A percentile compares a stretch with the other conserved stretches of the same genome.
These are phyloP conservation scores for Sclerospora graminicola DNA, from an alignment of 352 stramenopile genomes.

Conservation along the genomic window DNA sequence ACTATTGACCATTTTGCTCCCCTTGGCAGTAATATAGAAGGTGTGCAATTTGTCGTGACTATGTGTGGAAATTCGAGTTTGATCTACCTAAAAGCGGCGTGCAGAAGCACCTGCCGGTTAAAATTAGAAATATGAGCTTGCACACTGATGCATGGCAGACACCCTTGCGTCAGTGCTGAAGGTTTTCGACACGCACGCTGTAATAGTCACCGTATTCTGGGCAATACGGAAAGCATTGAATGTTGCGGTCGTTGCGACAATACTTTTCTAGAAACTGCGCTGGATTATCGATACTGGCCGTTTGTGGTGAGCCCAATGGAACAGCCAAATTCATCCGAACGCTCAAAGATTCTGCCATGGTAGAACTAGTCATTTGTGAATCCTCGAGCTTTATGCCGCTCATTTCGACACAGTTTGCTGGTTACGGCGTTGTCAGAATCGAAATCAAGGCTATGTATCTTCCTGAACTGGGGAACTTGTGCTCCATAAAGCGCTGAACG, in stretches of 20 bases:
- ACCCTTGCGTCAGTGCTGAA: slow-evolving; percentile 76
- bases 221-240: slow-evolving; percentile 87
- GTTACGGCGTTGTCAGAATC: slow-evolving; percentile 31
- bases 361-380: slow-evolving; percentile 39
- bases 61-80: too few relatives aligned
- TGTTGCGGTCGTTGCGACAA: slow-evolving; percentile 87
- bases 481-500: slow-evolving; percentile 4
- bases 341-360: slow-evolving; percentile 20
- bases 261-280: slow-evolving; percentile 85
- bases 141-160: slow-evolving; percentile 72
- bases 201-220: slow-evolving; percentile 87
- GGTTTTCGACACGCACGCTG: slow-evolving; percentile 74
- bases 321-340: slow-evolving; percentile 4
- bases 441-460: slow-evolving; percentile 73
- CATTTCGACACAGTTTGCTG: slow-evolving; percentile 7
- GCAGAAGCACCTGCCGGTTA: slow-evolving; percentile 13
- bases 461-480: slow-evolving; percentile 33
- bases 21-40: too few relatives aligned
- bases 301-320: slow-evolving; percentile 11
- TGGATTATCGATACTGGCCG: slow-evolving; percentile 58
- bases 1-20: too few relatives aligned
- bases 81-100: too few relatives aligned
- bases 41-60: too few relatives aligned
- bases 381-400: slow-evolving; percentile 21
- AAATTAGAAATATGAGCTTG: slow-evolving; percentile 56